A percentile compares a stretch with the other conserved stretches of the same genome.
These are phyloP conservation scores for Leptographium lundbergii DNA, from an alignment of 2,329 filamentous ascomycete species.

Conservation along the genomic window DNA sequence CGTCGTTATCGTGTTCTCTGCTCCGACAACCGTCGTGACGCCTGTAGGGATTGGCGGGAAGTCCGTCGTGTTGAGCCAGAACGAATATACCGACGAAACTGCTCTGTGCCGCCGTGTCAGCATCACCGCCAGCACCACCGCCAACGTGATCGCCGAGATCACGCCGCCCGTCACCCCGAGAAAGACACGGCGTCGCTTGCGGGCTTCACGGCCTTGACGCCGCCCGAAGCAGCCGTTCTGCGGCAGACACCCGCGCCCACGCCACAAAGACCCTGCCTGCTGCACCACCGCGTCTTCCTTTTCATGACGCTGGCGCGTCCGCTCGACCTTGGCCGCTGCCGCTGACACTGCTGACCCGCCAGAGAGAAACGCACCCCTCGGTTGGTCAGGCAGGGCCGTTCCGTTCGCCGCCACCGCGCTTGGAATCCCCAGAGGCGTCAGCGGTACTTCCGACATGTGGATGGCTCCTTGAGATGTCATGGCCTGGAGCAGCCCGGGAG, in stretches of 20 bases:
- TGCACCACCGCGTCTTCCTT: constrained; percentile 51
- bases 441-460: constrained; percentile 44
- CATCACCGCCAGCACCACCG: constrained; percentile 35
- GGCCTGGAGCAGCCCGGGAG: constrained; percentile 47
- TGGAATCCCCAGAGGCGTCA: constrained; percentile 28
- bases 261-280: constrained; percentile 49
- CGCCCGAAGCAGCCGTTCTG: constrained; percentile 53
- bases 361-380: constrained; percentile 28
- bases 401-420: constrained; percentile 12
- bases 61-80: constrained; percentile 74
- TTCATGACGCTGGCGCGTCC: constrained; percentile 42
- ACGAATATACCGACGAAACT: constrained; percentile 20
- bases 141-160: constrained; percentile 38
- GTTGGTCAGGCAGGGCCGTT: constrained; percentile 27
- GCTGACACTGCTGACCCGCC: constrained; percentile 14
- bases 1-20: constrained; percentile 51
- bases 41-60: constrained; percentile 83
- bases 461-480: constrained; percentile 52
- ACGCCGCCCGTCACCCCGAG: constrained; percentile 37
- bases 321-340: constrained; percentile 31
- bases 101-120: constrained; percentile 17
- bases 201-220: constrained; percentile 49
- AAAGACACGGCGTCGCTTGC: constrained; percentile 49
- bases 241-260: constrained; percentile 50
- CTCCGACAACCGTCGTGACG: constrained; percentile 62